phyloP scores from a whole-genome alignment of 2,329 filamentous ascomycete species.

The Ascochyta koolunga region DNA sequence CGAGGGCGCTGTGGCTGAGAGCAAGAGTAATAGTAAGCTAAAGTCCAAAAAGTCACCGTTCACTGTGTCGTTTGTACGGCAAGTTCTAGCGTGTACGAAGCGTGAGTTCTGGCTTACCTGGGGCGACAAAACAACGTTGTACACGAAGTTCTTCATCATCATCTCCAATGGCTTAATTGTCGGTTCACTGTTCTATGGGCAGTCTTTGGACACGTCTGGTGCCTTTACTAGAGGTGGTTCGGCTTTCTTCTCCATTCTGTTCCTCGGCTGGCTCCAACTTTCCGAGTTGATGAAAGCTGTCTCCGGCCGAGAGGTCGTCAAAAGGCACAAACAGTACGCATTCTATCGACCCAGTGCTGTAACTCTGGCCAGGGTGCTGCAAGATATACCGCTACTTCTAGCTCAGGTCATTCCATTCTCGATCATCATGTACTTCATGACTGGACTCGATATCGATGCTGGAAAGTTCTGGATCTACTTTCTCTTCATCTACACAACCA shows the following conservation, averaged over 20 bases:
- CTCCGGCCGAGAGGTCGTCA: conserved; percentile 71
- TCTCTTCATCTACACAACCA: conserved; percentile 68
- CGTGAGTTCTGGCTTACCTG: conserved; percentile 80
- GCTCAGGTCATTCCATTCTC: conserved; percentile 64
- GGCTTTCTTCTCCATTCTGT: conserved; percentile 70
- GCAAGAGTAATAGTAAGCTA: conserved; percentile 64
- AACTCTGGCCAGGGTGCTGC: conserved; percentile 64
- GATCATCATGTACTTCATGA: conserved; percentile 71
- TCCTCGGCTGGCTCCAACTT: conserved; percentile 74
- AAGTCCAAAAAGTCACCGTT: conserved; percentile 74
- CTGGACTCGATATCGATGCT: conserved; percentile 61
- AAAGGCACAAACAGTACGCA: conserved; percentile 69
- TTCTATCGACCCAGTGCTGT: conserved; percentile 74
- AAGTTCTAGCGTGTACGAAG: conserved; percentile 71
- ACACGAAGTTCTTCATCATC: conserved; percentile 80
- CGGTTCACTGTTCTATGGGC: conserved; percentile 77
- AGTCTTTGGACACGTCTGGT: conserved; percentile 63
- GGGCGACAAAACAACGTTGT: conserved; percentile 73
- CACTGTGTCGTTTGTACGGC: conserved; percentile 74
- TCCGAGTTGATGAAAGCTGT: conserved; percentile 81
- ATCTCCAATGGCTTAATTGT: conserved; percentile 76
- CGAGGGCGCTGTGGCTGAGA: conserved; percentile 67
- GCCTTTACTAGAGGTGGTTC: conserved; percentile 68
- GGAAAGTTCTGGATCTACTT: conserved; percentile 71
- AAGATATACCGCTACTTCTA: conserved; percentile 67